These are phyloP conservation scores for Coniferiporia sulphurascens DNA, from an alignment of 1,284 basidiomycete species.

Conservation along the genomic window DNA sequence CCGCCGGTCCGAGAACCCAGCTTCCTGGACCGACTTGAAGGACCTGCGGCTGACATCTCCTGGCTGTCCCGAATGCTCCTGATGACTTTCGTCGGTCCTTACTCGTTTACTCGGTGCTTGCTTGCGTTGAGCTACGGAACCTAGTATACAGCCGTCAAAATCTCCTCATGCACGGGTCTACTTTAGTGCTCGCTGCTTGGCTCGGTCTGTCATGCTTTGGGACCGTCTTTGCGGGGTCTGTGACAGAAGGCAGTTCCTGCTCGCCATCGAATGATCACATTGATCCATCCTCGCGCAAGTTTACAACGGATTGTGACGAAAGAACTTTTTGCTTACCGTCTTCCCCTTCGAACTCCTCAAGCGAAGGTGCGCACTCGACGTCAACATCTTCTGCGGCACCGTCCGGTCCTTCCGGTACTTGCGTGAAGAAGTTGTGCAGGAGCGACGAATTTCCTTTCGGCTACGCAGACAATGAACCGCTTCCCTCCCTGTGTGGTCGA, in stretches of 20 bases:
- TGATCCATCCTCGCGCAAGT: constrained; percentile 54
- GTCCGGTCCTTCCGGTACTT: constrained; percentile 31
- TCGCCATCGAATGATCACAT: constrained; percentile 44
- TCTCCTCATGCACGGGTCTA: neutral
- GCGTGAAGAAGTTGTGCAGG: constrained; percentile 47
- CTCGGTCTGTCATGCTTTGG: neutral
- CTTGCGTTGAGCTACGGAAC: neutral
- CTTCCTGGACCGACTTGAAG: neutral
- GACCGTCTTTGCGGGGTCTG: constrained; percentile 8
- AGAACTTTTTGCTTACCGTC: constrained; percentile 51
- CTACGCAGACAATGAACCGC: constrained; percentile 36
- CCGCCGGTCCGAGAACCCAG: neutral
- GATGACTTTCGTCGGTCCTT: no score
- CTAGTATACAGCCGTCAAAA: neutral
- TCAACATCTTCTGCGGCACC: neutral
- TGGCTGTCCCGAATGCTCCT: no score
- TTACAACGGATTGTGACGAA: constrained; percentile 61
- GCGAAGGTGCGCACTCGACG: neutral
- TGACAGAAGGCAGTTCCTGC: constrained; percentile 28
- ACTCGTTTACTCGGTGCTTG: neutral
- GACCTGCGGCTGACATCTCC: neutral
- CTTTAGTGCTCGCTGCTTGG: neutral
- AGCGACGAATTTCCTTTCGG: constrained; percentile 63
- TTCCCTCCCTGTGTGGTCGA: constrained; percentile 53
- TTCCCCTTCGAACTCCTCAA: constrained; percentile 21